These are phyloP conservation scores for Boletus tomentosulus DNA, from an alignment of 768 basidiomycete genomes.

Conservation along the genomic window DNA sequence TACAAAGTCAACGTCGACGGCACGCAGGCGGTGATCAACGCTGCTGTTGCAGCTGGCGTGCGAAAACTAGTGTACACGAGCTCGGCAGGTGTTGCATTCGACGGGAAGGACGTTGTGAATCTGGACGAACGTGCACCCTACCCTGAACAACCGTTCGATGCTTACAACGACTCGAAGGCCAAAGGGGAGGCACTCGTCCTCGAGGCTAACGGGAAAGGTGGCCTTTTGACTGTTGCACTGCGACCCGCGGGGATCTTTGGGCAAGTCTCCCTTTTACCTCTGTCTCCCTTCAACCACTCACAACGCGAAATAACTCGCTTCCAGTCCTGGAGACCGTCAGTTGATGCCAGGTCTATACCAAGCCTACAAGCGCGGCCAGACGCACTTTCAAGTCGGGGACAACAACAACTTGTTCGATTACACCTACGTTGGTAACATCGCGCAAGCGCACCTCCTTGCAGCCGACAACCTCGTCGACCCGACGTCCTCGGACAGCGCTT, in stretches of 20 bases:
- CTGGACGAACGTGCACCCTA: slow-evolving; percentile 83
- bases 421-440: slow-evolving; percentile 96
- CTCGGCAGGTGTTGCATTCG: slow-evolving; percentile 87
- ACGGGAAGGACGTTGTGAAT: slow-evolving; percentile 74
- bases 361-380: slow-evolving; percentile 77
- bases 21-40: slow-evolving; percentile 78
- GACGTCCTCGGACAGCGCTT: slow-evolving; percentile 34
- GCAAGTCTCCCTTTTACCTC: slow-evolving; percentile 38
- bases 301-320: background rate
- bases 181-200: slow-evolving; percentile 82
- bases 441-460: slow-evolving; percentile 89
- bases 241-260: slow-evolving; percentile 96
- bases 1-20: slow-evolving; percentile 94
- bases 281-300: slow-evolving; percentile 2
- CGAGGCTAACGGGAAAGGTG: slow-evolving; percentile 79
- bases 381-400: slow-evolving; percentile 89
- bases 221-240: slow-evolving; percentile 83
- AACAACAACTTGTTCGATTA: slow-evolving; percentile 94
- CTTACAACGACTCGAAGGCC: slow-evolving; percentile 93
- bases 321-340: slow-evolving; percentile 89
- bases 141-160: slow-evolving; percentile 74
- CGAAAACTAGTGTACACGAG: slow-evolving; percentile 92
- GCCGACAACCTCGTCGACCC: slow-evolving; percentile 72
- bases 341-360: slow-evolving; percentile 73
- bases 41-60: slow-evolving; percentile 68